Base-by-base conservation (phyloP, 2,329 filamentous ascomycete species). In the Trichoderma sp. region DNA sequence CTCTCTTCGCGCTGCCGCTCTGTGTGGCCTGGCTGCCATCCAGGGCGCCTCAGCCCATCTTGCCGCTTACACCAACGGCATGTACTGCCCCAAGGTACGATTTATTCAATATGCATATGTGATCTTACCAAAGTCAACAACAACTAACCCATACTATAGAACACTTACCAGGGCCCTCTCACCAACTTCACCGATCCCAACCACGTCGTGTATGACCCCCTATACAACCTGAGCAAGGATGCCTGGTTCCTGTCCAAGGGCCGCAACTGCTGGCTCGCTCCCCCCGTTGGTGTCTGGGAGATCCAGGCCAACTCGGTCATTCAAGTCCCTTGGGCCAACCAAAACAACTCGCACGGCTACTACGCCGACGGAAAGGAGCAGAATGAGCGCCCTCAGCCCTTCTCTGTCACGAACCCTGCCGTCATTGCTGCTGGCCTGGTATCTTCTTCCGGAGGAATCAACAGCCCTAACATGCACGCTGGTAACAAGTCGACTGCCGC, bases 311-410 rank as follows among this genome's bases (percentile, higher is more conserved):
- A 67, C 64, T 67, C 64, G 1, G 32, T 9, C 50, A 67, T 67
- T 15, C 53, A 57, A n/a, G 53, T 67, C 32, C 50, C 64, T 12
- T 67, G 64, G 50, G 64, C 64, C 50, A 67, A 58, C 64, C 13
- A n/a, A 4, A 34, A 43, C n/a, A 67, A 67, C 64, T 67, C 64
- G 2, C 34, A 39, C 30, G 64, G 64, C 9, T 67, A 23, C 64
- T 67, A 67, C 26, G 50, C 64, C 11, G 64, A 67, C 23, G 64
- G 64, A 57, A 67, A 67, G 64, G 64, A 67, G 50, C 32, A 58
- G 13, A 43, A 67, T 11, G 28, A 58, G 64, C 64, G 64, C 1
- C 64, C 64, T 1, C 32, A 43, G 23, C 50, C 64, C 17, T 67
- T 67, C 64, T 67, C 64, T 3, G 50, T 67, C 6, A 67, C 50